These are phyloP conservation scores for Haematococcus sp. DNA, from an alignment of 139 green algal genomes.

Conservation along the genomic window DNA sequence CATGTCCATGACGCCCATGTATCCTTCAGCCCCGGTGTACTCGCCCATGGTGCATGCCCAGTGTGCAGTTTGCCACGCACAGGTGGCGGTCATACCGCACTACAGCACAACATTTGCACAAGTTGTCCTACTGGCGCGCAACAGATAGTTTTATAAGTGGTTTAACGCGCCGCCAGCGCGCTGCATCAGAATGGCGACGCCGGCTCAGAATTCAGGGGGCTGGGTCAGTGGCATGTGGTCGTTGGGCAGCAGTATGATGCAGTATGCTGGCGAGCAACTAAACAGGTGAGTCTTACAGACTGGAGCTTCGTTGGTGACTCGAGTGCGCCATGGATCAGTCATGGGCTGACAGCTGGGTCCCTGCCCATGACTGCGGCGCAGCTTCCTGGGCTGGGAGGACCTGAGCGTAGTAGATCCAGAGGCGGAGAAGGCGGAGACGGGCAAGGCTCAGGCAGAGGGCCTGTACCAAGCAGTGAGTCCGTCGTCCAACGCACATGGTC, in stretches of 20 bases:
- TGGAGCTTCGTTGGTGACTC: background rate
- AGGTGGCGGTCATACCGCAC: no score
- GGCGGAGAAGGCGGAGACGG: slow-evolving; percentile 32
- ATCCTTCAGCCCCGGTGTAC: no score
- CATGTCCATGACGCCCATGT: no score
- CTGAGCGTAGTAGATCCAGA: slow-evolving; percentile 43
- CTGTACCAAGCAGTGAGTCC: slow-evolving; percentile 28
- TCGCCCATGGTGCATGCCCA: no score
- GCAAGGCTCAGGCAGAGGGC: slow-evolving; percentile 3
- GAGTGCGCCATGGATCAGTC: background rate
- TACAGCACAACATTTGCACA: no score
- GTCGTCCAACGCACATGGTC: background rate
- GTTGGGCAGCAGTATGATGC: slow-evolving; percentile 25
- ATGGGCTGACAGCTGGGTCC: slow-evolving; percentile 2
- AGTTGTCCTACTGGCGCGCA: no score
- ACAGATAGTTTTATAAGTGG: no score
- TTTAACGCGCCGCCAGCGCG: no score
- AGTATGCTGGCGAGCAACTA: slow-evolving; percentile 26
- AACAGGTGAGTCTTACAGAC: slow-evolving; percentile 23
- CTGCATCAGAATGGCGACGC: no score
- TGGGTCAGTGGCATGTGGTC: no score
- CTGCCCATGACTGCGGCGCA: background rate
- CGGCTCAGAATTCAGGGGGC: no score
- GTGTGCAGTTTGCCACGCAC: no score
- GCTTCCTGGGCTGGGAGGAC: slow-evolving; percentile 44